phyloP scores from a whole-genome alignment of 345 rosid genomes.

The Alliaria petiolata region DNA sequence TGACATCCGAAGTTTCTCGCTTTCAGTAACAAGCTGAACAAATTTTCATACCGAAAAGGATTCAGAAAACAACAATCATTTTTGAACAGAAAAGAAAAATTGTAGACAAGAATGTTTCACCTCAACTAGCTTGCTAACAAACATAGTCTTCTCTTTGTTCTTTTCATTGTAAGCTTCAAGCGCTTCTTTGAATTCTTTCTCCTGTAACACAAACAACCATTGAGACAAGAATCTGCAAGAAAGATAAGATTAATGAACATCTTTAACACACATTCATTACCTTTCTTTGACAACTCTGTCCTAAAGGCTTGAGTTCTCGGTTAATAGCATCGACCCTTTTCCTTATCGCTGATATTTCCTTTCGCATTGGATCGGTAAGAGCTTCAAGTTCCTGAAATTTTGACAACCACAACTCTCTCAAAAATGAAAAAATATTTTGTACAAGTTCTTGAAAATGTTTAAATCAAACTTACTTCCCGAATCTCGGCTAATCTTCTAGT shows the following conservation, averaged over 20 bases:
- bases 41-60: neutral
- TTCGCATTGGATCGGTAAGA: constrained; percentile 64
- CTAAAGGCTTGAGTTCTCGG: constrained; percentile 60
- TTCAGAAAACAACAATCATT: constrained; percentile 3
- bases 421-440: neutral
- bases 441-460: constrained; percentile 19
- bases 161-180: constrained; percentile 85
- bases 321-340: constrained; percentile 65
- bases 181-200: constrained; percentile 85
- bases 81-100: neutral
- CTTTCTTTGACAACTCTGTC: constrained; percentile 74
- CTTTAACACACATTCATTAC: constrained; percentile 22
- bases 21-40: constrained; percentile 68
- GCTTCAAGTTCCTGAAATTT: constrained; percentile 64
- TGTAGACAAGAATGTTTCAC: constrained; percentile 34
- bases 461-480: constrained; percentile 55
- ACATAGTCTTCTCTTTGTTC: constrained; percentile 74
- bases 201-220: constrained; percentile 38
- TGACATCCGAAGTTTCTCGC: constrained; percentile 76
- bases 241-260: neutral
- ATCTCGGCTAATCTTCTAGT: constrained; percentile 75
- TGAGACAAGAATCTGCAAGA: neutral
- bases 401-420: neutral
- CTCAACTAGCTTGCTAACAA: constrained; percentile 78
- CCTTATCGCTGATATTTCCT: constrained; percentile 54